Base-by-base conservation (phyloP, 163 green algal genomes). In the Trebouxiophyceae sp. region DNA sequence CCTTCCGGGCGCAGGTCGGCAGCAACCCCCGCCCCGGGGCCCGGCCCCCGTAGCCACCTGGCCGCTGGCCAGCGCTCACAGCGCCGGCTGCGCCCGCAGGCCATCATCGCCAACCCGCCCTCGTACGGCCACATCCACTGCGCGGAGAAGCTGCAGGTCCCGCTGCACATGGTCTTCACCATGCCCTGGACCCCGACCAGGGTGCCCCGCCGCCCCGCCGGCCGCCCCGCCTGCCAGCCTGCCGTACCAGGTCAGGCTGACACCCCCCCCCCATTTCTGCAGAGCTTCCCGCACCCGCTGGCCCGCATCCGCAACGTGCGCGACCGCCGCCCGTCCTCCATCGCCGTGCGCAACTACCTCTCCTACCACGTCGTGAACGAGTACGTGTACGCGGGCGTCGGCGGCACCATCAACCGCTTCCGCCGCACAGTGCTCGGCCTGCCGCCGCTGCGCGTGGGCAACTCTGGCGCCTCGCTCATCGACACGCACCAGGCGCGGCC, bases 151-250 rank as follows among this genome's bases (percentile, higher is more conserved):
- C 72, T 93, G 50, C 44, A 63, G 0, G 71, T 88, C 3, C 81
- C 81, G 2, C 59, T 89, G 8, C 86, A 93, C 60, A 73, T 92
- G 31, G 76, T 86, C 32, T 85, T 84, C 65, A 91, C 86, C 29
- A 88, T 91, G 55, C 86, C 86, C 30, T 93, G 85, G 85, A 69
- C 74, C 34, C 81, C 79, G 1, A 87, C 72, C 0, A 77, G 78
- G 73, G 73, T 78, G 23, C 16, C 27, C 32, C 3, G 4, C 39
- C 16, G 12, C 39, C 16, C 5, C 47, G n/a, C n/a, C n/a, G n/a
- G n/a, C n/a, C n/a, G n/a, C n/a, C 39, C 12, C 39, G 12, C 39
- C 39, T 23, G 39, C 39, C 12, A 12, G 39, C 12, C 8, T 47
- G 39, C 8, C 39, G 12, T 12, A 47, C 7, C 39, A 47, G 20